Conservation (phyloP, 1,284 basidiomycete species). For the Tylopilus sp. region DNA sequence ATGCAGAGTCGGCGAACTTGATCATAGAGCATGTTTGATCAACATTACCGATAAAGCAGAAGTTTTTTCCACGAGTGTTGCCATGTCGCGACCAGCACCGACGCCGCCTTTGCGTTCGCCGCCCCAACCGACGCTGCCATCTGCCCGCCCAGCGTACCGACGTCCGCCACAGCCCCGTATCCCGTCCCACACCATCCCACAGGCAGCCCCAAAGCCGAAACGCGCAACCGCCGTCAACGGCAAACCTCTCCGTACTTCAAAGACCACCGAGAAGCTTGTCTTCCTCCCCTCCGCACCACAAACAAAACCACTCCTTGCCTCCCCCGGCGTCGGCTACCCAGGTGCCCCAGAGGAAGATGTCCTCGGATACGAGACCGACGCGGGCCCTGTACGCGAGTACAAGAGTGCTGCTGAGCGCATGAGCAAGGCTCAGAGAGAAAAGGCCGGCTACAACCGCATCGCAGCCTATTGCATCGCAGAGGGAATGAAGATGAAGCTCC, state of each 20-base stretch:
- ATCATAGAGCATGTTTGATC: no score
- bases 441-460: conserved; percentile 72
- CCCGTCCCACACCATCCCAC: conserved; percentile 16
- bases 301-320: conserved; percentile 68
- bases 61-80: conserved; percentile 2
- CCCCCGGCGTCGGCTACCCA: conserved; percentile 28
- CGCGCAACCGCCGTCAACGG: conserved; percentile 27
- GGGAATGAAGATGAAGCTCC: conserved; percentile 73
- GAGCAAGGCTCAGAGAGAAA: conserved; percentile 71
- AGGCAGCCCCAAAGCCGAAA: conserved; percentile 18
- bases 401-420: conserved; percentile 81
- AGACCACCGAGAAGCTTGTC: conserved; percentile 90
- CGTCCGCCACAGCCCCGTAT: conserved; percentile 25
- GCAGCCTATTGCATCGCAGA: conserved; percentile 89
- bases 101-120: conserved; percentile 12
- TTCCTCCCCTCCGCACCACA: conserved; percentile 89
- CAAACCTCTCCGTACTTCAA: conserved; percentile 77
- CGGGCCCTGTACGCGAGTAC: conserved; percentile 56
- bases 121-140: conserved; percentile 24
- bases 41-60: no score
- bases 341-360: conserved; percentile 44
- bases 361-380: conserved; percentile 63
- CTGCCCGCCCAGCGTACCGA: conserved; percentile 21
- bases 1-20: no score
- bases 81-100: conserved; percentile 14